Evolutionary conservation across 306 rosid species (phyloP).

Genomic region (Canavalia gladiata): DNA sequence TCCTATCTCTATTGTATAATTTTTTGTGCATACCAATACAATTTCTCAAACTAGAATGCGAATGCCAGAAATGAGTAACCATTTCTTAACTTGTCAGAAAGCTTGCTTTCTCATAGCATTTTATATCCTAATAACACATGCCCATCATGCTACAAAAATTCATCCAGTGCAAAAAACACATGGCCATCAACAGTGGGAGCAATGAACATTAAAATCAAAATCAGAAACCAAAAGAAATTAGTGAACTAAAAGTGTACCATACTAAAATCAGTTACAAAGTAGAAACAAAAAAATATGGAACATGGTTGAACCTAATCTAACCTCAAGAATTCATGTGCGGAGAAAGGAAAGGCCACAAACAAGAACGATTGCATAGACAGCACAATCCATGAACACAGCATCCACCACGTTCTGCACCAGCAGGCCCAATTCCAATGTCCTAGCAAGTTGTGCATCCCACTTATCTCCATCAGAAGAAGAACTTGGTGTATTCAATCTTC

Average conservation of each 20-base stretch:
- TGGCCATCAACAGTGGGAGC: neutral
- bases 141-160: neutral
- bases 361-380: constrained; percentile 70
- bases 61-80: constrained; percentile 24
- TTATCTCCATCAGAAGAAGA: constrained; percentile 43
- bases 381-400: constrained; percentile 81
- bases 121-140: neutral
- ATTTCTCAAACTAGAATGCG: no score
- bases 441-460: constrained; percentile 58
- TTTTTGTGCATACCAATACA: no score
- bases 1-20: no score
- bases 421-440: constrained; percentile 58
- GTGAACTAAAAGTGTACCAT: constrained; percentile 23
- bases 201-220: neutral
- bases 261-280: neutral
- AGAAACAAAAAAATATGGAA: neutral
- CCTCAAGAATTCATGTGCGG: constrained; percentile 31
- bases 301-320: neutral
- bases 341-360: constrained; percentile 71
- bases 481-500: constrained; percentile 20
- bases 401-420: constrained; percentile 62
- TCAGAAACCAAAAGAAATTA: neutral
- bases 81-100: constrained; percentile 4
- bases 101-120: neutral
- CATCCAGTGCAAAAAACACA: constrained; percentile 2